These are phyloP conservation scores for Russula foetens DNA, from an alignment of 768 basidiomycete genomes.

Conservation along the genomic window DNA sequence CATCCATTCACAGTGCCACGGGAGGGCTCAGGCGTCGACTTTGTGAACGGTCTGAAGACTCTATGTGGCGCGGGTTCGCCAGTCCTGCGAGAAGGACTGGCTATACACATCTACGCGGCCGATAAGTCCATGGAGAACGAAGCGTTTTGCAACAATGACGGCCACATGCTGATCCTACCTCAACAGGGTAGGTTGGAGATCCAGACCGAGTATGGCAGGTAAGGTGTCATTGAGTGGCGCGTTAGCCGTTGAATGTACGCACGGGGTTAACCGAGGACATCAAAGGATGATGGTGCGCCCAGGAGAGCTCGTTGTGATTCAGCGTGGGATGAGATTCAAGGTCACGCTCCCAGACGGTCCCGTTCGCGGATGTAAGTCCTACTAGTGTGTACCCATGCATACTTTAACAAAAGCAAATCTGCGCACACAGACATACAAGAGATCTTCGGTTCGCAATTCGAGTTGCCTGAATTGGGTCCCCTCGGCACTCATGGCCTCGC, in stretches of 20 bases:
- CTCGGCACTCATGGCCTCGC: slow-evolving; percentile 61
- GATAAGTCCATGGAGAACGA: slow-evolving; percentile 52
- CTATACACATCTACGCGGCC: slow-evolving; percentile 53
- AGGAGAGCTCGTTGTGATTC: slow-evolving; percentile 58
- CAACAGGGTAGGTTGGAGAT: slow-evolving; percentile 59
- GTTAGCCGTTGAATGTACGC: neutral
- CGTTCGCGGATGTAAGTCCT: slow-evolving; percentile 12
- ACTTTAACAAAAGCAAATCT: neutral
- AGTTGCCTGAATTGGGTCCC: slow-evolving; percentile 57
- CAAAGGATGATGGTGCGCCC: slow-evolving; percentile 52
- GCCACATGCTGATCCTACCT: slow-evolving; percentile 62
- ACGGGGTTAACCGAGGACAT: neutral
- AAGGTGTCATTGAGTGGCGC: slow-evolving; percentile 17
- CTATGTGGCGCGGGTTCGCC: slow-evolving; percentile 57
- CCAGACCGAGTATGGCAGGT: slow-evolving; percentile 64
- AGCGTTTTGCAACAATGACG: slow-evolving; percentile 56
- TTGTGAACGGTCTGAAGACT: slow-evolving; percentile 53
- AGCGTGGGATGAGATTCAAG: slow-evolving; percentile 61
- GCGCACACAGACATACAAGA: slow-evolving; percentile 45
- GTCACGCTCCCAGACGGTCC: slow-evolving; percentile 29
- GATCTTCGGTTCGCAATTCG: slow-evolving; percentile 55
- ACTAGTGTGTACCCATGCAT: neutral
- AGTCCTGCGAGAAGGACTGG: slow-evolving; percentile 51
- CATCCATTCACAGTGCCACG: slow-evolving; percentile 49
- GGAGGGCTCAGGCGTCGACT: slow-evolving; percentile 37